Evolutionary conservation across 2,329 filamentous ascomycete genomes (phyloP).

Genomic region (Ceratocystis ficicola): DNA sequence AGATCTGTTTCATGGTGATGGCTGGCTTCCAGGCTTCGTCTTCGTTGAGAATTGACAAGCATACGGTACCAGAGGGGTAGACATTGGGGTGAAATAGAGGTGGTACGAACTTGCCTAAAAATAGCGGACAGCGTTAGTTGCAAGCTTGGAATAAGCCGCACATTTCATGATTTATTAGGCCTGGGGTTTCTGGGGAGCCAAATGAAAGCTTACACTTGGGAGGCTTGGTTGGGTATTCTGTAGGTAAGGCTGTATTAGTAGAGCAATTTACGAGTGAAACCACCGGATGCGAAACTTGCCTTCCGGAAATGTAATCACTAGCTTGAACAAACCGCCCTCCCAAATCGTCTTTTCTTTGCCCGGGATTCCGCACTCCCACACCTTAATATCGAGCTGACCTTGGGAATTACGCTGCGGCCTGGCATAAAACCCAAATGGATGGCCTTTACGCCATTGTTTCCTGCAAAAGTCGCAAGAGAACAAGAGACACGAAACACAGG

Average conservation of each 20-base stretch:
- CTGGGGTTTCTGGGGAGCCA: neutral
- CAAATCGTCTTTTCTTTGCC: slow-evolving; percentile 95
- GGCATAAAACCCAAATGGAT: slow-evolving; percentile 95
- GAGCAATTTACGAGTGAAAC: neutral
- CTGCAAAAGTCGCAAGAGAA: slow-evolving; percentile 36
- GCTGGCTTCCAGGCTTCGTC: slow-evolving; percentile 98
- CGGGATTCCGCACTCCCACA: slow-evolving; percentile 92
- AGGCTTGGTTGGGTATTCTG: slow-evolving; percentile 96
- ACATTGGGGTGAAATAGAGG: slow-evolving; percentile 98
- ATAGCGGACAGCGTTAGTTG: slow-evolving; percentile 11
- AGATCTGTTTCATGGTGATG: slow-evolving; percentile 96
- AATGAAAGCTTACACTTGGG: slow-evolving; percentile 71
- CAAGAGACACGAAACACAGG: slow-evolving; percentile 5
- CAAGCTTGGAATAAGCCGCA: neutral
- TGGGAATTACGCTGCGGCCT: slow-evolving; percentile 66
- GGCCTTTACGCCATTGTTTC: slow-evolving; percentile 93
- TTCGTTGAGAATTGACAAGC: slow-evolving; percentile 92
- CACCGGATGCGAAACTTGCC: slow-evolving; percentile 42
- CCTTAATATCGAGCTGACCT: slow-evolving; percentile 80
- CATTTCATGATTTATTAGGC: neutral
- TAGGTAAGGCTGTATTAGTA: slow-evolving; percentile 20
- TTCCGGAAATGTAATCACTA: slow-evolving; percentile 85
- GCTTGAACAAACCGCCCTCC: slow-evolving; percentile 95
- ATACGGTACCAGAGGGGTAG: slow-evolving; percentile 95
- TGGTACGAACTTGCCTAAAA: slow-evolving; percentile 81